Percentiles rank a stretch among this genome's conserved stretches.
Evolutionary conservation across 2,329 filamentous ascomycete genomes (phyloP).

Genomic region (Trichocomaceae sp.): DNA sequence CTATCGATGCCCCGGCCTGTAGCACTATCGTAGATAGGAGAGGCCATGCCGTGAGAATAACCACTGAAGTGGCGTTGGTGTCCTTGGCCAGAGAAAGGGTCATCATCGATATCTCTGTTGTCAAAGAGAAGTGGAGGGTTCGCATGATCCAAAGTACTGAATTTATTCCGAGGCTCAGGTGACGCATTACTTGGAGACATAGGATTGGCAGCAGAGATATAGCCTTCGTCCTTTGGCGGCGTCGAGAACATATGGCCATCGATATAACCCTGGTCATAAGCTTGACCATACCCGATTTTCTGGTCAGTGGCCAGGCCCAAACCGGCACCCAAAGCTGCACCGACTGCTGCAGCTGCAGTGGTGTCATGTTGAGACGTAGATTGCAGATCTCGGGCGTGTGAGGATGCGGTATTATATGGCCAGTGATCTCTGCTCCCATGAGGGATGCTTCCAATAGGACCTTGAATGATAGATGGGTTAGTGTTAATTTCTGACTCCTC

Average conservation of each 20-base stretch:
- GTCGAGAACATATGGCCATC: slow-evolving; percentile 40
- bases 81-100: slow-evolving; percentile 53
- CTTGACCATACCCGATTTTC: slow-evolving; percentile 50
- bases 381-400: slow-evolving; percentile 39
- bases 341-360: slow-evolving; percentile 32
- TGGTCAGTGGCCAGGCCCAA: slow-evolving; percentile 49
- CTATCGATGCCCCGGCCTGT: slow-evolving; percentile 82
- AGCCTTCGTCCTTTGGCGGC: slow-evolving; percentile 75
- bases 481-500: slow-evolving; percentile 61
- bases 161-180: slow-evolving; percentile 40
- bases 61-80: slow-evolving; percentile 67
- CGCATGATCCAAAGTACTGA: slow-evolving; percentile 48
- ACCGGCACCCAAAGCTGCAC: slow-evolving; percentile 32
- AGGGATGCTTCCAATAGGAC: slow-evolving; percentile 55
- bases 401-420: slow-evolving; percentile 52
- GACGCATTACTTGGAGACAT: slow-evolving; percentile 45
- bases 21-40: slow-evolving; percentile 82
- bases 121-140: slow-evolving; percentile 44
- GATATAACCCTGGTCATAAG: slow-evolving; percentile 55
- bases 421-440: slow-evolving; percentile 47
- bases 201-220: slow-evolving; percentile 68
- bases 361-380: slow-evolving; percentile 21
- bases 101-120: slow-evolving; percentile 51
- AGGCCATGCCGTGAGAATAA: slow-evolving; percentile 84
- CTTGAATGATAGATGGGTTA: slow-evolving; percentile 77